phyloP scores from a whole-genome alignment of 1,139 yeast species.

The Blastobotrys persicus region DNA sequence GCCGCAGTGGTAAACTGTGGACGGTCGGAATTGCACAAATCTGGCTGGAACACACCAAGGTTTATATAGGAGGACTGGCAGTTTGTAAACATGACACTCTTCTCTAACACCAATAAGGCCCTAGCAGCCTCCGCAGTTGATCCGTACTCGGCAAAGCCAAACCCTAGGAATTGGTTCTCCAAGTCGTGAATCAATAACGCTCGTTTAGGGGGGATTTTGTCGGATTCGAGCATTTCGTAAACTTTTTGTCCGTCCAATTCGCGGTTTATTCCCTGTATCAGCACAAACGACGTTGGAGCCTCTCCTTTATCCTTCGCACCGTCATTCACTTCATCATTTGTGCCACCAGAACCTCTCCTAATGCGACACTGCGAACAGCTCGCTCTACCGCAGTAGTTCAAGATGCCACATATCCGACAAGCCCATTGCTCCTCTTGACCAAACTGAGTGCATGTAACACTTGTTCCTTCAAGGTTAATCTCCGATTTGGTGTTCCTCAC shows the following conservation, averaged over 20 bases:
- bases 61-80: slow-evolving; percentile 2
- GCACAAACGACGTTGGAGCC: slow-evolving; percentile 4
- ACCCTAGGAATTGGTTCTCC: neutral
- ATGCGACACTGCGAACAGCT: neutral
- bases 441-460: slow-evolving; percentile 1
- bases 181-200: neutral
- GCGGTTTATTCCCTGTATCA: neutral
- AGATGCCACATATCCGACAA: slow-evolving; percentile 1
- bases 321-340: neutral
- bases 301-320: slow-evolving; percentile 5
- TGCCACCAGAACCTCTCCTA: neutral
- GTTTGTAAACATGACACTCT: neutral
- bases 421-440: neutral
- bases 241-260: neutral
- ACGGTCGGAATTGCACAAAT: neutral
- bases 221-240: neutral
- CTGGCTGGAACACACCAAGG: slow-evolving; percentile 5
- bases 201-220: neutral
- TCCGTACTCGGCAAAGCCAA: slow-evolving; percentile 6
- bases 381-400: neutral
- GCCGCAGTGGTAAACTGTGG: neutral
- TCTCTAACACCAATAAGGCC: neutral
- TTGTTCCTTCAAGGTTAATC: neutral
- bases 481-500: neutral
- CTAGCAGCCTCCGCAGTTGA: neutral